Conservation (phyloP, 140 eudicot genomes). For the Cichorium intybus region DNA sequence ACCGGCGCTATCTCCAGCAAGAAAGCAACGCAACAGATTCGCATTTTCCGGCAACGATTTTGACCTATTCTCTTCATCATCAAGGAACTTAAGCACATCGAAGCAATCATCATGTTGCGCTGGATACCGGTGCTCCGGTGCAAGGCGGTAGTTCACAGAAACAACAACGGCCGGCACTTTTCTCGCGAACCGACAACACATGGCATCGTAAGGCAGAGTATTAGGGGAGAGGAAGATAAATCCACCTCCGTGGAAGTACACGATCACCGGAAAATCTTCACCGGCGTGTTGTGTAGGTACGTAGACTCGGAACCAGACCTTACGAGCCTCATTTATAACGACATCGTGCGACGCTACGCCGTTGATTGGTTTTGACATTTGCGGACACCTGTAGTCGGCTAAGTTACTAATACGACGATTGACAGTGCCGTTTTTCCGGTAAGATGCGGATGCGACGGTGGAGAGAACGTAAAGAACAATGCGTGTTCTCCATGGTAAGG, state of each 20-base stretch:
- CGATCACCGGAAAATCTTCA: background rate
- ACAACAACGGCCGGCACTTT: conserved; percentile 39
- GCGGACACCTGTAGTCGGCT: conserved; percentile 5
- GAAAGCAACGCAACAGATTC: conserved; percentile 28
- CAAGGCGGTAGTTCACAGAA: conserved; percentile 52
- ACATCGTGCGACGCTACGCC: conserved; percentile 46
- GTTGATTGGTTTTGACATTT: conserved; percentile 24
- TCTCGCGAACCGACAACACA: conserved; percentile 39
- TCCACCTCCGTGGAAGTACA: conserved; percentile 45
- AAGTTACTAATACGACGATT: conserved; percentile 39
- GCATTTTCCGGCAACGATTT: conserved; percentile 19
- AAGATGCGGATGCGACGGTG: conserved; percentile 31
- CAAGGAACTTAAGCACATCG: conserved; percentile 28
- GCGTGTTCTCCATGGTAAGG: conserved; percentile 40
- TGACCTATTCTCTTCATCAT: conserved; percentile 18
- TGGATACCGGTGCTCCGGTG: conserved; percentile 64
- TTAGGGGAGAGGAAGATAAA: conserved; percentile 40
- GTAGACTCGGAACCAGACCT: conserved; percentile 50
- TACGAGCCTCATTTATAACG: conserved; percentile 31
- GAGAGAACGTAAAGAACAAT: conserved; percentile 18
- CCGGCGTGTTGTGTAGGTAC: background rate
- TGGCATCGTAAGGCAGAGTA: conserved; percentile 25
- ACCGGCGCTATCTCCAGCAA: conserved; percentile 59
- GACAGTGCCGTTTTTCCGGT: conserved; percentile 41
- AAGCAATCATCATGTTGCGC: conserved; percentile 43